phyloP scores from a whole-genome alignment of 768 basidiomycete genomes.

The Plicaturopsis crispa region DNA sequence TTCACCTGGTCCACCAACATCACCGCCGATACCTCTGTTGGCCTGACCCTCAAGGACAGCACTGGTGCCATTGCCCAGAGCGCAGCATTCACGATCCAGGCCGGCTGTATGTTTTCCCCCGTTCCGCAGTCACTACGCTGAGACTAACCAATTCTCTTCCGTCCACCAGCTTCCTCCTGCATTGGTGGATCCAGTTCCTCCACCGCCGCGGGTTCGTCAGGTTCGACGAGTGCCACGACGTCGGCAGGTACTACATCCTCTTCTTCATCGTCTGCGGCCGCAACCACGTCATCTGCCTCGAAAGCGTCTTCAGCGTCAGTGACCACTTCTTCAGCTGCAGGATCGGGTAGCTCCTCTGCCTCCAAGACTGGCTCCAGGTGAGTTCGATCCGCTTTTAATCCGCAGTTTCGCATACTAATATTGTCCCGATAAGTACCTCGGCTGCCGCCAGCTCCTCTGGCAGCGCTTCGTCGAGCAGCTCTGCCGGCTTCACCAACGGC shows the following conservation, averaged over 20 bases:
- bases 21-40: conserved; percentile 37
- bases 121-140: not conserved
- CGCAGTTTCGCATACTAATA: no score
- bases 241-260: not conserved
- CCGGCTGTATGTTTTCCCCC: conserved; percentile 37
- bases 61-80: conserved; percentile 43
- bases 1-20: conserved; percentile 52
- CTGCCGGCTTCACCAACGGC: no score
- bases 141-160: conserved; percentile 5
- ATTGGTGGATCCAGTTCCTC: conserved; percentile 11
- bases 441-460: no score
- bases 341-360: no score
- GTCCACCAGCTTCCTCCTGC: conserved; percentile 28
- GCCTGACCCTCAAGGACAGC: conserved; percentile 53
- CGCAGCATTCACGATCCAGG: conserved; percentile 41
- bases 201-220: conserved; percentile 7
- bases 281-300: no score
- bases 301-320: no score
- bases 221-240: conserved; percentile 1
- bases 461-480: no score
- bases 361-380: no score
- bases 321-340: no score
- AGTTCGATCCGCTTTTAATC: no score
- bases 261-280: no score
- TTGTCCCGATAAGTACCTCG: no score